Evolutionary conservation across 106 monocot species (phyloP).

Genomic region (Iris macrosiphon): DNA sequence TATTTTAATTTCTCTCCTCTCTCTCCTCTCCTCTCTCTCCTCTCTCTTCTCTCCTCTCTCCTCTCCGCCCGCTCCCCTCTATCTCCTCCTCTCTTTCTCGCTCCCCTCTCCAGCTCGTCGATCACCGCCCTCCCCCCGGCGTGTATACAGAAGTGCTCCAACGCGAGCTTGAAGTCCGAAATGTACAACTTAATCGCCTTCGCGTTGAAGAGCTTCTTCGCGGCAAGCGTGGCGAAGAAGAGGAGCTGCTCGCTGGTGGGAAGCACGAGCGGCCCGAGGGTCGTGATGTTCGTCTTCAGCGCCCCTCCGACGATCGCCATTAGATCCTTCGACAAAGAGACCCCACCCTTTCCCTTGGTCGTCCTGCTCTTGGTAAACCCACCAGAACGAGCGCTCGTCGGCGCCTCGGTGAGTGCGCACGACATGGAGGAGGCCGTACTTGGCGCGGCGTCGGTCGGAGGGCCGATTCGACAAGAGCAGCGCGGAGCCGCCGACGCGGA

Average conservation of each 20-base stretch:
- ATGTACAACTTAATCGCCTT: conserved; percentile 55
- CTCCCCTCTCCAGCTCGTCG: conserved; percentile 50
- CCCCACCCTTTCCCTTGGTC: conserved; percentile 37
- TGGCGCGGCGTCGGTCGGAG: conserved; percentile 41
- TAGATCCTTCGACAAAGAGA: conserved; percentile 67
- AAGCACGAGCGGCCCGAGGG: conserved; percentile 57
- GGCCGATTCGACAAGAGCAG: conserved; percentile 44
- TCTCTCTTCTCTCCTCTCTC: no score
- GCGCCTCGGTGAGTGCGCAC: conserved; percentile 63
- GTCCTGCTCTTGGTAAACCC: conserved; percentile 69
- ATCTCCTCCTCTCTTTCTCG: no score
- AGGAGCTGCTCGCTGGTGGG: conserved; percentile 67
- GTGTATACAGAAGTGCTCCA: conserved; percentile 74
- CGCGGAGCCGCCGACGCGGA: conserved; percentile 51
- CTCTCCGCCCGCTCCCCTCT: no score
- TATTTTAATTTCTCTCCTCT: no score
- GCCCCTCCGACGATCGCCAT: conserved; percentile 66
- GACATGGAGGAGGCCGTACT: conserved; percentile 46
- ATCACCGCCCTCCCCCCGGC: conserved; percentile 62
- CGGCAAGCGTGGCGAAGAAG: conserved; percentile 57
- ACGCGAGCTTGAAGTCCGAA: conserved; percentile 70
- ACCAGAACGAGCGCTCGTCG: conserved; percentile 44
- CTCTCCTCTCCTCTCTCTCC: no score
- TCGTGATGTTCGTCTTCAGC: conserved; percentile 67
- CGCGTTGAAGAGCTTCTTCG: conserved; percentile 52